Evolutionary conservation across 1,139 yeast genomes (phyloP).

Genomic region (Pneumocystis sp.): DNA sequence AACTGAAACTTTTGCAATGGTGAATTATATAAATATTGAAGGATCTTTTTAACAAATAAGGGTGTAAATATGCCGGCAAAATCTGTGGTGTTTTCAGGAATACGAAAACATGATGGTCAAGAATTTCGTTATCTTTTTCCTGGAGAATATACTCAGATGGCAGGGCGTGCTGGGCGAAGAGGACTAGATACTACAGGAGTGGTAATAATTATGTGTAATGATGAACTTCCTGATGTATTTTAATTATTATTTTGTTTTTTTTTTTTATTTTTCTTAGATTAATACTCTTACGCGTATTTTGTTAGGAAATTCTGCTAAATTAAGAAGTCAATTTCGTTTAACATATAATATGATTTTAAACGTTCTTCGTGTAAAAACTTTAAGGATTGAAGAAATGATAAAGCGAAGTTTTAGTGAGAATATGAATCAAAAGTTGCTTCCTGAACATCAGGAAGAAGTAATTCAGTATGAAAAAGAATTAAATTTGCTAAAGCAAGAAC

Average conservation of each 20-base stretch:
- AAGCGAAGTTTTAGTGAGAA: conserved; percentile 91
- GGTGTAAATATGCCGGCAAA: conserved; percentile 94
- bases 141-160: conserved; percentile 97
- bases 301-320: conserved; percentile 75
- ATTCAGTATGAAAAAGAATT: conserved; percentile 38
- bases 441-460: conserved; percentile 66
- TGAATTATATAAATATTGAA: not conserved
- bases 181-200: conserved; percentile 90
- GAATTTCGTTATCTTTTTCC: conserved; percentile 69
- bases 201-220: conserved; percentile 84
- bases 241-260: not conserved
- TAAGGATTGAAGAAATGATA: conserved; percentile 93
- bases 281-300: conserved; percentile 55
- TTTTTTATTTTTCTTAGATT: conserved; percentile 7
- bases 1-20: conserved; percentile 93
- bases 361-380: conserved; percentile 77
- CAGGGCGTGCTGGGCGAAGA: conserved; percentile 97
- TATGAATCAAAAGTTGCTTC: conserved; percentile 66
- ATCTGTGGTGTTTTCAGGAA: conserved; percentile 79
- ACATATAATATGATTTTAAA: conserved; percentile 94
- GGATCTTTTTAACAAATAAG: not conserved
- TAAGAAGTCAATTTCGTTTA: conserved; percentile 79
- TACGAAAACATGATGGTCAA: conserved; percentile 81
- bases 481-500: conserved; percentile 28
- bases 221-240: conserved; percentile 33